Base-by-base conservation (phyloP, 2,329 filamentous ascomycete species). In the Aspergillus brunneoviolaceus region DNA sequence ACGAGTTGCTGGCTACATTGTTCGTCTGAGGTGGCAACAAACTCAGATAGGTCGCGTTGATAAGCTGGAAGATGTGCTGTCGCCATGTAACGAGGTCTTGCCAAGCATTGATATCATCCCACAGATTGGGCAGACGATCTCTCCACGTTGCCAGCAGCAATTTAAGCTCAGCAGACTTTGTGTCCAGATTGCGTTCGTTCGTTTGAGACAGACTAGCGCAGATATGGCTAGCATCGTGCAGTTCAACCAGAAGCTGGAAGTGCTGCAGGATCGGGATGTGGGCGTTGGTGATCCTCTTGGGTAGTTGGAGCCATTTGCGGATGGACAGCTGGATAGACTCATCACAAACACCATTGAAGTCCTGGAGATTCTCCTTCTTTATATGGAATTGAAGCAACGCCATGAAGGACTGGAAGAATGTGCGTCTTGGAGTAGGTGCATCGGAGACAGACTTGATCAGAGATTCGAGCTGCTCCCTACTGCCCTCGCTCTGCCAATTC, bases 61-160 rank as follows among this genome's bases (percentile, higher is more conserved):
- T 98, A 25, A 99, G 85, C 59, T 92, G 90, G 80, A 99, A 99
- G 62, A 99, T 97, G 76, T 99, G 95, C 74, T 99, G 96, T 67
- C 95, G 88, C 95, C 95, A 99, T 1, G 95, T 99, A n/a, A 99
- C 95, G 47, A 99, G 82, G 73, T 99, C 96, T 75, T 99, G 95
- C 95, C 95, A 99, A 45, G 95, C 92, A 65, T 96, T 96, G 76
- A 99, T 99, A 74, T 99, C 95, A 74, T 99, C 95, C 95, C 95
- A 99, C 3, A 96, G 90, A 72, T 99, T 99, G 1, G 95, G 95
- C 55, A 99, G 80, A 52, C 95, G 87, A 73, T 99, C 95, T 60
- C 95, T 88, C 95, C 95, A 99, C 7, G 94, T 95, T 57, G 92
- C 92, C 5, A 99, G 84, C 3, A 98, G 85, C 55, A 99, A 79